These are phyloP conservation scores for Ascochyta pisi DNA, from an alignment of 2,329 filamentous ascomycete species.

Conservation along the genomic window DNA sequence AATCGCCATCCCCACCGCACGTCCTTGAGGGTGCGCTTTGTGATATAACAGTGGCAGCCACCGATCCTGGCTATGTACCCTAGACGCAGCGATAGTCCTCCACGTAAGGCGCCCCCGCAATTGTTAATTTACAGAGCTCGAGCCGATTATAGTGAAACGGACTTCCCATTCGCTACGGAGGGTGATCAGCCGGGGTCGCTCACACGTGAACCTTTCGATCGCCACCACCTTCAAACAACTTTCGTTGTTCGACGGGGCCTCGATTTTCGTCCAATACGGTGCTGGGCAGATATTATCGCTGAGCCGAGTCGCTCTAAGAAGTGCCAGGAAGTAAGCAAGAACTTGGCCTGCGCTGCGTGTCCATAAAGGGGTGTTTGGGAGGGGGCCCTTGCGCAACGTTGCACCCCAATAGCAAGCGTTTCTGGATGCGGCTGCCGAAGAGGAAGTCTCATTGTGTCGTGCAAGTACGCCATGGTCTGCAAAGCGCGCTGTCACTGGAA, in stretches of 20 bases:
- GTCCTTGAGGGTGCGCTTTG: slow-evolving; percentile 9
- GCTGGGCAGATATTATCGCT: slow-evolving; percentile 6
- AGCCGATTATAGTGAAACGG: slow-evolving; percentile 16
- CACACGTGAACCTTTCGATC: slow-evolving; percentile 10
- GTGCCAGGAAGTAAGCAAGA: slow-evolving; percentile 9
- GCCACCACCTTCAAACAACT: slow-evolving; percentile 3
- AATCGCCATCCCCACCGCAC: slow-evolving; percentile 15
- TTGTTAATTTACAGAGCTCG: slow-evolving; percentile 12
- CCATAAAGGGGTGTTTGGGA: slow-evolving; percentile 3
- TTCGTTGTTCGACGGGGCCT: not conserved
- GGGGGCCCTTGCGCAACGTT: slow-evolving; percentile 17
- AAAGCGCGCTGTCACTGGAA: not conserved
- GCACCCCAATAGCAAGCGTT: slow-evolving; percentile 5
- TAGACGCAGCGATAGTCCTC: slow-evolving; percentile 8
- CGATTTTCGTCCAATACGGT: slow-evolving; percentile 8
- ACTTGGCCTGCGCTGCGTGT: slow-evolving; percentile 1
- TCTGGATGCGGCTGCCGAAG: not conserved
- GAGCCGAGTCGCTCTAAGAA: not conserved
- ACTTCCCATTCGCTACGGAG: slow-evolving; percentile 11
- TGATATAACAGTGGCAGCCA: slow-evolving; percentile 16
- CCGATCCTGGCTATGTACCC: slow-evolving; percentile 4
- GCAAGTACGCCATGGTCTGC: not conserved
- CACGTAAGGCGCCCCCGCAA: slow-evolving; percentile 14
- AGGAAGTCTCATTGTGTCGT: not conserved
- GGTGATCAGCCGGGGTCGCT: slow-evolving; percentile 2